Conservation (phyloP, 306 rosid species). For the Lathyrus aphaca region DNA sequence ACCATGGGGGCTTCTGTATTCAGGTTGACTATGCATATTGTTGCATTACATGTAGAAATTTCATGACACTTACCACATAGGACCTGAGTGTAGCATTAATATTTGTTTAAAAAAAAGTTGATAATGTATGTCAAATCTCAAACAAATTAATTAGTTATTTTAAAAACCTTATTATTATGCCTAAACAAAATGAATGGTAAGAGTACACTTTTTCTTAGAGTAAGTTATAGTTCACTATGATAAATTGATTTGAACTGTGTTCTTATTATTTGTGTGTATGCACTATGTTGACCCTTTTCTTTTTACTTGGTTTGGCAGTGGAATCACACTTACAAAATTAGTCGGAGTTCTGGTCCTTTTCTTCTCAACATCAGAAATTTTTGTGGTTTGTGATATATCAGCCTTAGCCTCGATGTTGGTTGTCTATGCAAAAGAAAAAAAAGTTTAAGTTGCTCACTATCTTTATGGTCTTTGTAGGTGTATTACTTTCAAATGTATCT, state of each 20-base stretch:
- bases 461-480: slow-evolving; percentile 61
- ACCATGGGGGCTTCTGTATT: slow-evolving; percentile 98
- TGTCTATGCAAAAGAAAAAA: slow-evolving; percentile 15
- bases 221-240: slow-evolving; percentile 8
- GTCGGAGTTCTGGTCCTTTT: slow-evolving; percentile 92
- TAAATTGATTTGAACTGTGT: slow-evolving; percentile 18
- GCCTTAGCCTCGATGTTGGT: slow-evolving; percentile 28
- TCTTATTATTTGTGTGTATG: slow-evolving; percentile 17
- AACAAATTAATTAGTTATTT: slow-evolving; percentile 1
- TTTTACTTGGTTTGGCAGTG: slow-evolving; percentile 60
- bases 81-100: slow-evolving; percentile 28
- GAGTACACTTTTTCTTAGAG: slow-evolving; percentile 18
- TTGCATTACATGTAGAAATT: slow-evolving; percentile 19
- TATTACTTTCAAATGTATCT: slow-evolving; percentile 97
- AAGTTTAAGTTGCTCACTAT: slow-evolving; percentile 33
- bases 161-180: slow-evolving; percentile 2
- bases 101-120: neutral
- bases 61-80: slow-evolving; percentile 26
- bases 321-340: slow-evolving; percentile 90
- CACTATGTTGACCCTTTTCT: slow-evolving; percentile 36
- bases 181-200: neutral
- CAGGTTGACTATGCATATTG: slow-evolving; percentile 62
- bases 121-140: slow-evolving; percentile 11
- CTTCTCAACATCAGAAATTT: slow-evolving; percentile 90
- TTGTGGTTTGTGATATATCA: slow-evolving; percentile 72